Evolutionary conservation across 495 filamentous ascomycete species (phyloP), one percentile per base, ranked within the genome.

Genomic region (Thermochaetoides thermophila): DNA sequence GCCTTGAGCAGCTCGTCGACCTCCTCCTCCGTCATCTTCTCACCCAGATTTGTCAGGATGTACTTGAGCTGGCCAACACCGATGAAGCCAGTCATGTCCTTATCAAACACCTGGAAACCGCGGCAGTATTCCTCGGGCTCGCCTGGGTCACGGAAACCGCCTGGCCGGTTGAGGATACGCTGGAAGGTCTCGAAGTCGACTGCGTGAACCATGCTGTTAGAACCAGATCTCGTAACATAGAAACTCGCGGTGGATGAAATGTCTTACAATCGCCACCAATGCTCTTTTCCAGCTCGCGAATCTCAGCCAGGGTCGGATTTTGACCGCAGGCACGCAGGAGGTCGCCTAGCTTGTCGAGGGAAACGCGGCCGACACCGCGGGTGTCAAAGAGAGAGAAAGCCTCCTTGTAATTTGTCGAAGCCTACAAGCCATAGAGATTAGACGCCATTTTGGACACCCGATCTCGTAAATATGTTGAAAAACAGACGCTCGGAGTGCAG

Each of bases 381-480:
- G 93, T 94, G 66, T 97, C 89, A 69, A 95, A 97, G 51, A 97
- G 83, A 31, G 84, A 83, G 68, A 97, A 97, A 40, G 89, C 89
- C 78, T 97, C 89, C 69, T 95, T 95, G 82, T 96, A 97, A 75
- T 97, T 96, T 56, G 89, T 96, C 34, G 82, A 86, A 64, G 87
- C 84, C 86, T 93, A n/a, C n/a, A n/a, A n/a, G 32, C 60, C 58
- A 39, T 49, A 59, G 34, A 61, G 46, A 34, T 64, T 66, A 63
- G 65, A 50, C 19, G 59, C 48, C 63, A 66, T 68, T 38, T 21
- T 50, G 43, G n/a, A n/a, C n/a, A n/a, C n/a, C n/a, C n/a, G n/a
- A n/a, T n/a, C n/a, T n/a, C n/a, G n/a, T n/a, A n/a, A n/a, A n/a
- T n/a, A n/a, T n/a, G n/a, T n/a, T n/a, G n/a, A n/a, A n/a, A n/a